These are phyloP conservation scores for Lachnum nothofagi DNA, from an alignment of 2,329 filamentous ascomycete species.

Conservation along the genomic window DNA sequence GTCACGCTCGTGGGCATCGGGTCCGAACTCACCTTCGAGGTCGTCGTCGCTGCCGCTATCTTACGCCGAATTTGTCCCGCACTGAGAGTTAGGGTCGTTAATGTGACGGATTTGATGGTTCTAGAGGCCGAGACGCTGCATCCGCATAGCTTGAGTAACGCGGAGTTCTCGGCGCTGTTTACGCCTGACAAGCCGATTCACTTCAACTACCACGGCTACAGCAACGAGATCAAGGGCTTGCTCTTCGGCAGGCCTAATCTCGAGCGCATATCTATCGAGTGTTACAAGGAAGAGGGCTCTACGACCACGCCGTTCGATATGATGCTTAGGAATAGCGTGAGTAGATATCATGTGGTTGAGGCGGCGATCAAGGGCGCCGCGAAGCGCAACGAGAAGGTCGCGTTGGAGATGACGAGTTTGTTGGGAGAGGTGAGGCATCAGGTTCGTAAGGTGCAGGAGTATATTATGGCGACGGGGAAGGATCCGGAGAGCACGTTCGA, in stretches of 20 bases:
- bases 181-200: constrained; percentile 50
- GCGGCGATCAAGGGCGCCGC: constrained; percentile 47
- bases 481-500: constrained; percentile 51
- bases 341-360: constrained; percentile 54
- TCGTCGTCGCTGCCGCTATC: constrained; percentile 55
- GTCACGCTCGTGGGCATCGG: constrained; percentile 61
- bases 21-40: constrained; percentile 61
- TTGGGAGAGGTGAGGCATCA: constrained; percentile 46
- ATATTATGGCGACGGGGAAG: constrained; percentile 48
- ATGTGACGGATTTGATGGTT: constrained; percentile 63
- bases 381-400: constrained; percentile 53
- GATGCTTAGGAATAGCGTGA: constrained; percentile 60
- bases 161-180: constrained; percentile 53
- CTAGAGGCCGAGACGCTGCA: constrained; percentile 50
- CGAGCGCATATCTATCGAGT: constrained; percentile 50
- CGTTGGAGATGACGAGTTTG: constrained; percentile 50
- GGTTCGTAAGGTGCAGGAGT: constrained; percentile 46
- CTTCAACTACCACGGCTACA: constrained; percentile 66
- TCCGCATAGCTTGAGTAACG: constrained; percentile 51
- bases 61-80: constrained; percentile 46
- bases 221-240: constrained; percentile 54
- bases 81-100: constrained; percentile 56
- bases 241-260: constrained; percentile 52
- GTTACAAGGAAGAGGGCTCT: constrained; percentile 60
- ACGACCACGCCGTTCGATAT: constrained; percentile 67